These are phyloP conservation scores for Malus hybrid DNA, from an alignment of 331 rosid species.

Conservation along the genomic window DNA sequence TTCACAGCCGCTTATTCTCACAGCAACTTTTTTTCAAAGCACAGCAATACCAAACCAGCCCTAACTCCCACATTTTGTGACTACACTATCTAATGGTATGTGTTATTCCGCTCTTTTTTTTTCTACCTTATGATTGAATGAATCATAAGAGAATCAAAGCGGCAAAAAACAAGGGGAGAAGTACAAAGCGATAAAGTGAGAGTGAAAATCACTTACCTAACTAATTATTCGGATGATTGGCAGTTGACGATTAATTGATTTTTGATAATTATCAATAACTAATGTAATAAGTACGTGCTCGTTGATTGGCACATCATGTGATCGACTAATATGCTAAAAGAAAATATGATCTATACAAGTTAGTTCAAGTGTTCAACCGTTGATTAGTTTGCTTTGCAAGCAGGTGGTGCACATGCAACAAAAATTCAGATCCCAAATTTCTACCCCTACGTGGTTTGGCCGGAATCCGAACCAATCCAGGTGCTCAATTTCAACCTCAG, in stretches of 20 bases:
- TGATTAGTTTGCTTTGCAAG: background rate
- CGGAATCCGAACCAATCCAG: conserved; percentile 26
- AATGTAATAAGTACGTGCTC: background rate
- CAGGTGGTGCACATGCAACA: conserved; percentile 9
- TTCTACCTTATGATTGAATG: background rate
- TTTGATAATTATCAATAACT: background rate
- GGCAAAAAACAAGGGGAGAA: background rate
- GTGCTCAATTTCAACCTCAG: conserved; percentile 7
- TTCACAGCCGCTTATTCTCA: too few species aligned
- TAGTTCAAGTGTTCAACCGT: too few species aligned
- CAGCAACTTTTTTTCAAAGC: too few species aligned
- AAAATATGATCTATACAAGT: too few species aligned
- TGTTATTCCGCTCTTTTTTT: background rate
- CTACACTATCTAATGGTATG: background rate
- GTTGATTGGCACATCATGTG: background rate
- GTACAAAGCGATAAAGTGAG: background rate
- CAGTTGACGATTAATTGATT: background rate
- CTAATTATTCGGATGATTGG: background rate
- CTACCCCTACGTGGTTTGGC: conserved; percentile 24
- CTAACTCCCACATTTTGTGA: background rate
- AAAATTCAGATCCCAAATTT: conserved; percentile 14
- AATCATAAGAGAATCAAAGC: background rate
- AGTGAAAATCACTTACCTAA: background rate
- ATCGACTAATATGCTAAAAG: too few species aligned
- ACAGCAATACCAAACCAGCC: too few species aligned